Evolutionary conservation across 1,284 basidiomycete genomes (phyloP).

Genomic region (Melampsora americana): DNA sequence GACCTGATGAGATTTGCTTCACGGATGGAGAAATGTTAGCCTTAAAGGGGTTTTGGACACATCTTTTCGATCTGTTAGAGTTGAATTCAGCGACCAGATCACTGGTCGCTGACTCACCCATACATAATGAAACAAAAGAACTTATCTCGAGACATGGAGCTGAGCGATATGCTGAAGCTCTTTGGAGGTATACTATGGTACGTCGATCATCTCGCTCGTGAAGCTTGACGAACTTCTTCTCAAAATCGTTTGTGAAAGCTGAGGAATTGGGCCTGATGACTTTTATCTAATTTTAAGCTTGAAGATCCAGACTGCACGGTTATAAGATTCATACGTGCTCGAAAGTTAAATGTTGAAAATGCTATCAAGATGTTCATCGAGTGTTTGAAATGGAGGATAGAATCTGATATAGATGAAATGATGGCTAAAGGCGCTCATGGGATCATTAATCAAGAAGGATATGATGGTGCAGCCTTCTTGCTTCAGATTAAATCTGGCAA

Average conservation of each 20-base stretch:
- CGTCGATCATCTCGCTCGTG: neutral
- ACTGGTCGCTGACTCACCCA: neutral
- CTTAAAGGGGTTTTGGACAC: neutral
- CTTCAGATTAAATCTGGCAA: constrained; percentile 36
- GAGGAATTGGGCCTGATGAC: neutral
- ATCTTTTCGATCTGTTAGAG: neutral
- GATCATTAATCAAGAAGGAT: constrained; percentile 17
- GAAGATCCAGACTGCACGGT: constrained; percentile 39
- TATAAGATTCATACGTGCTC: constrained; percentile 35
- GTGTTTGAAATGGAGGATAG: constrained; percentile 41
- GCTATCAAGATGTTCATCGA: constrained; percentile 35
- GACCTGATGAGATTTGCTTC: neutral
- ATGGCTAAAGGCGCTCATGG: constrained; percentile 9
- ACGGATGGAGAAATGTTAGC: neutral
- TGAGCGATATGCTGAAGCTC: neutral
- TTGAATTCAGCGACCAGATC: neutral
- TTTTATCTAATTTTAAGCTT: neutral
- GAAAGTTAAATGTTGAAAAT: constrained; percentile 25
- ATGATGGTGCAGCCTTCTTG: neutral
- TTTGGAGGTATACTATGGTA: neutral
- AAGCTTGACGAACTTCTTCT: neutral
- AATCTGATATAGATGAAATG: constrained; percentile 27
- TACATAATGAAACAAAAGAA: neutral
- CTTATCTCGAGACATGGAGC: neutral
- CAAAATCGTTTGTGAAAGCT: neutral